A percentile compares a stretch with the other conserved stretches of the same genome.
Conservation (phyloP, 768 basidiomycete species). For the Lactarius akahatsu region DNA sequence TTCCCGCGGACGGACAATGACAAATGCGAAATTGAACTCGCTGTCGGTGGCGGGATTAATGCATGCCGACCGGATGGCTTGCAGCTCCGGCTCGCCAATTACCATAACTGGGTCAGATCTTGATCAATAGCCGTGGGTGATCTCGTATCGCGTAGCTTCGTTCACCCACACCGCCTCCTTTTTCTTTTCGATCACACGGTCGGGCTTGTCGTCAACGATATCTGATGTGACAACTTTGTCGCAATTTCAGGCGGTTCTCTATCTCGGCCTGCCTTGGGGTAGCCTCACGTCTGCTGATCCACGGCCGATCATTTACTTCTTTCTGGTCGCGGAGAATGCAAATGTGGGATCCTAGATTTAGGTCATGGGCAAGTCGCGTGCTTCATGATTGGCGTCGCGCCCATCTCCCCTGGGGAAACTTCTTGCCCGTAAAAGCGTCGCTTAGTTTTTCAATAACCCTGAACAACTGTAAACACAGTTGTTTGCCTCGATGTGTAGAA, state of each 20-base stretch:
- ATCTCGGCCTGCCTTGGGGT: constrained; percentile 3
- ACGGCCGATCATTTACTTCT: constrained; percentile 28
- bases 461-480: constrained; percentile 16
- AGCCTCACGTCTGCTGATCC: constrained; percentile 21
- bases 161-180: background rate
- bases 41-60: constrained; percentile 1
- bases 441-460: constrained; percentile 23
- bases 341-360: constrained; percentile 23
- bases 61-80: constrained; percentile 18
- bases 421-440: constrained; percentile 18
- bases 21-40: constrained; percentile 13
- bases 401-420: constrained; percentile 22
- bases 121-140: background rate
- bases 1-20: constrained; percentile 10
- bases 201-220: constrained; percentile 21
- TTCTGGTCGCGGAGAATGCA: constrained; percentile 22
- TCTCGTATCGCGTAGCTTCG: background rate
- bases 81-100: background rate
- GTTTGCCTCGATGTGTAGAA: constrained; percentile 20
- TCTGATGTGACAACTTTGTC: constrained; percentile 25
- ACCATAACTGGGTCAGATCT: background rate
- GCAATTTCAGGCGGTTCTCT: constrained; percentile 13
- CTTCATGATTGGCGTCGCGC: constrained; percentile 27
- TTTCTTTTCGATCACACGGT: background rate
- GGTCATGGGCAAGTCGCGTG: constrained; percentile 21